Evolutionary conservation across 2,329 filamentous ascomycete genomes (phyloP).

Genomic region (Cladosporium colombiae): DNA sequence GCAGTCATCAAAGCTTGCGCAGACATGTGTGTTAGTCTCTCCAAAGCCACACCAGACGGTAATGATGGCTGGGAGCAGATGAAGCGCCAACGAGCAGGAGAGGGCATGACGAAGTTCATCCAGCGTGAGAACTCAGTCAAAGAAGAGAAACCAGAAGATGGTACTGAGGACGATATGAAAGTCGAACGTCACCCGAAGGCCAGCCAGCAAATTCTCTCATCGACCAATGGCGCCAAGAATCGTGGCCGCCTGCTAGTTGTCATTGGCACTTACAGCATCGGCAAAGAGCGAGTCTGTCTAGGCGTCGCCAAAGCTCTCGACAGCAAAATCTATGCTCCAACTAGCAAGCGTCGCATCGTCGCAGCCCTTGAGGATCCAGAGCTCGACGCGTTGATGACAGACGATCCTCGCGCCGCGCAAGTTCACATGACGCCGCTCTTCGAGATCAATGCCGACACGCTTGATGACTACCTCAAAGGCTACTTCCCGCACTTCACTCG

Average conservation of each 20-base stretch:
- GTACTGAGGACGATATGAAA: constrained; percentile 39
- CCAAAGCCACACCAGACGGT: constrained; percentile 63
- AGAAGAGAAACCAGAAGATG: constrained; percentile 40
- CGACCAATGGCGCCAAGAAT: constrained; percentile 36
- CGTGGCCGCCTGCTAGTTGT: constrained; percentile 79
- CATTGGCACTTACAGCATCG: constrained; percentile 96
- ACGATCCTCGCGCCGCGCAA: constrained; percentile 79
- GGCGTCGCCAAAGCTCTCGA: constrained; percentile 84
- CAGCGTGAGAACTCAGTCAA: constrained; percentile 49
- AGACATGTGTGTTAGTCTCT: constrained; percentile 79
- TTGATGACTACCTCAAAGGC: constrained; percentile 81
- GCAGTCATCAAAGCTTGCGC: constrained; percentile 87
- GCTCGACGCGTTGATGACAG: constrained; percentile 73
- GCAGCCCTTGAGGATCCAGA: constrained; percentile 83
- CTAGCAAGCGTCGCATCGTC: constrained; percentile 81
- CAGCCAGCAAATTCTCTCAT: constrained; percentile 34
- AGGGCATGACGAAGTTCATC: constrained; percentile 65
- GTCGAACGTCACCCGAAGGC: constrained; percentile 34
- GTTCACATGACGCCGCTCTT: constrained; percentile 97
- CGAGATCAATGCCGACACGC: constrained; percentile 87
- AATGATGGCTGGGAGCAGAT: constrained; percentile 58
- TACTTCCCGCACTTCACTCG: constrained; percentile 81
- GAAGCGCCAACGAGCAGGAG: constrained; percentile 56
- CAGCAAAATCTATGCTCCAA: constrained; percentile 85
- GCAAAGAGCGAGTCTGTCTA: constrained; percentile 93